Evolutionary conservation across 768 basidiomycete species (phyloP).

Genomic region (Boletus rufocinnamomeus): DNA sequence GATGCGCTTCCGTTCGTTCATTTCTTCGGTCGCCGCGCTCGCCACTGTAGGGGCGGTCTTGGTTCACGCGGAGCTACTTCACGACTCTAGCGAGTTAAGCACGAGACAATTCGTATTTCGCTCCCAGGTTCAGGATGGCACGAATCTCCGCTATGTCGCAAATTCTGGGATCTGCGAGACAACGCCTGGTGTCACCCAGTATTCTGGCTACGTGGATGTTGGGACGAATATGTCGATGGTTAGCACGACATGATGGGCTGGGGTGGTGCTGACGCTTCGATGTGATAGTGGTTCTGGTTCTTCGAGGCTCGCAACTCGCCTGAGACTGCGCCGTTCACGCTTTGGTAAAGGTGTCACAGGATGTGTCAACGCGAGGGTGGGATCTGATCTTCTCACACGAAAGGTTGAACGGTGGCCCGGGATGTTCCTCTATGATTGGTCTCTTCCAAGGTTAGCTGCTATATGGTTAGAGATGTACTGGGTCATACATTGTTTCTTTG

Average conservation of each 20-base stretch:
- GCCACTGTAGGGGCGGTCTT: neutral
- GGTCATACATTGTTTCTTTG: neutral
- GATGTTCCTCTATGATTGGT: constrained; percentile 65
- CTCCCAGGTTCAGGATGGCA: constrained; percentile 25
- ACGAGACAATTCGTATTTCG: constrained; percentile 5
- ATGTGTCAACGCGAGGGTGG: neutral
- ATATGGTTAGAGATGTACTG: neutral
- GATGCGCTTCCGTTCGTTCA: constrained; percentile 17
- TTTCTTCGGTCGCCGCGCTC: constrained; percentile 2
- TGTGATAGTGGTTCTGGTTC: constrained; percentile 69
- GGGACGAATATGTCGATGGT: constrained; percentile 62
- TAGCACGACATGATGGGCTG: constrained; percentile 5
- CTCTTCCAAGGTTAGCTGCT: constrained; percentile 56
- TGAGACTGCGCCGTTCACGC: constrained; percentile 63
- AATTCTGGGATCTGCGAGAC: constrained; percentile 69
- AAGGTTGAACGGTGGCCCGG: constrained; percentile 63
- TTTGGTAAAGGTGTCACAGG: constrained; percentile 45
- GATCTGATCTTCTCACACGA: constrained; percentile 4
- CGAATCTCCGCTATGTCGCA: constrained; percentile 48
- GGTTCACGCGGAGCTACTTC: neutral
- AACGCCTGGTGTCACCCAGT: constrained; percentile 57
- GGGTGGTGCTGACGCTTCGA: constrained; percentile 2
- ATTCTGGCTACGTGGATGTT: constrained; percentile 64
- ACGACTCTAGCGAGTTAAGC: neutral
- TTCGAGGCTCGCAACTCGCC: constrained; percentile 63